These are phyloP conservation scores for Paralagenidium karlingii DNA, from an alignment of 352 stramenopile genomes.

Conservation along the genomic window DNA sequence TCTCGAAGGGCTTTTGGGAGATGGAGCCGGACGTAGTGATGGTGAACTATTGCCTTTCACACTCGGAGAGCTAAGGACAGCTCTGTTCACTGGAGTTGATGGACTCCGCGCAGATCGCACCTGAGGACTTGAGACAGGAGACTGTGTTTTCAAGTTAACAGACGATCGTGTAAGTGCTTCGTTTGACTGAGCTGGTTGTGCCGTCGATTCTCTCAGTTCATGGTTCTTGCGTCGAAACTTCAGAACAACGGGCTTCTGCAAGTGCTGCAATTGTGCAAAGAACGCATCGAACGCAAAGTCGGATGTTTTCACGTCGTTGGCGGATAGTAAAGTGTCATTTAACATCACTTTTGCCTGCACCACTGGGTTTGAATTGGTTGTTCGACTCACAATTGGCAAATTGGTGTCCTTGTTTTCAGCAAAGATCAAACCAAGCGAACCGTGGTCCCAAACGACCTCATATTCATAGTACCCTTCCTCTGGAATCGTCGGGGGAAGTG, in stretches of 20 bases:
- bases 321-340: slow-evolving; percentile 68
- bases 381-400: slow-evolving; percentile 66
- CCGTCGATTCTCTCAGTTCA: not conserved
- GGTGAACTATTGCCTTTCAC: too few species aligned
- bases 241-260: slow-evolving; percentile 73
- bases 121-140: not conserved
- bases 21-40: too few species aligned
- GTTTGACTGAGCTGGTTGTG: not conserved
- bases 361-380: slow-evolving; percentile 45
- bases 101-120: not conserved
- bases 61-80: too few species aligned
- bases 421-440: slow-evolving; percentile 74
- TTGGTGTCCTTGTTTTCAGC: slow-evolving; percentile 54
- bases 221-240: slow-evolving; percentile 39
- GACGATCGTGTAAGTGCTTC: not conserved
- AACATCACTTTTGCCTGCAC: slow-evolving; percentile 56
- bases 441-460: slow-evolving; percentile 71
- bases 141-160: not conserved
- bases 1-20: too few species aligned
- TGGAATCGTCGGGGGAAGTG: slow-evolving; percentile 2
- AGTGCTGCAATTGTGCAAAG: slow-evolving; percentile 67
- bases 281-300: slow-evolving; percentile 75
- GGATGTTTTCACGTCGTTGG: slow-evolving; percentile 51
- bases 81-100: too few species aligned
- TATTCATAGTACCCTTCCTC: slow-evolving; percentile 18